Percentiles rank a stretch among this genome's conserved stretches.
Conservation (phyloP, 1,139 yeast species). For the Taphrina flavorubra region DNA sequence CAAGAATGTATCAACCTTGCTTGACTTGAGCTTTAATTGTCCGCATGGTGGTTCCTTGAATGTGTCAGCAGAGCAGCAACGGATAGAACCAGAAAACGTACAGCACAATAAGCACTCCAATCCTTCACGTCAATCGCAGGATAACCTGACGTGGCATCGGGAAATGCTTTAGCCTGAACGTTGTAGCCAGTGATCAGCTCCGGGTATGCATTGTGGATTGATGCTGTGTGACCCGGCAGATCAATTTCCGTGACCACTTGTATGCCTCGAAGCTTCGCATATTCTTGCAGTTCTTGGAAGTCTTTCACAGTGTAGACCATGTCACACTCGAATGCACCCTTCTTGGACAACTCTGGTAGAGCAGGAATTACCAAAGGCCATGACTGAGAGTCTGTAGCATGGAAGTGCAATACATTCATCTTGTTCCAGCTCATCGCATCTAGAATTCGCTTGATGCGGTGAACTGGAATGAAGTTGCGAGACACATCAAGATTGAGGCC, state of each 20-base stretch:
- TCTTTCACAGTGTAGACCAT: slow-evolving; percentile 55
- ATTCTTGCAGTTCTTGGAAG: slow-evolving; percentile 52
- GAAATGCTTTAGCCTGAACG: slow-evolving; percentile 5
- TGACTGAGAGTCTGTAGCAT: slow-evolving; percentile 57
- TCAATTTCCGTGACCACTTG: slow-evolving; percentile 60
- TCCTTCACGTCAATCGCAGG: slow-evolving; percentile 1
- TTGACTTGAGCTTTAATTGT: slow-evolving; percentile 53
- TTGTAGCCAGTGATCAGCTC: slow-evolving; percentile 17
- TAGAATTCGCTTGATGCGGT: slow-evolving; percentile 54
- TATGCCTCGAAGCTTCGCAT: slow-evolving; percentile 56
- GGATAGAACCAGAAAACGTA: slow-evolving; percentile 46
- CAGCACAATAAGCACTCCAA: slow-evolving; percentile 24
- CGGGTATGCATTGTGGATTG: slow-evolving; percentile 46
- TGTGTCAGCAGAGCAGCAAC: slow-evolving; percentile 54
- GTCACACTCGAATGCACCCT: slow-evolving; percentile 56
- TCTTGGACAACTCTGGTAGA: slow-evolving; percentile 55
- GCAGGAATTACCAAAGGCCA: slow-evolving; percentile 57
- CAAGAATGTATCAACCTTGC: slow-evolving; percentile 54
- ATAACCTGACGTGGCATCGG: slow-evolving; percentile 50
- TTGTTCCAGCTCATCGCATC: slow-evolving; percentile 57
- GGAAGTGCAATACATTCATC: slow-evolving; percentile 59
- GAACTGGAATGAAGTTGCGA: slow-evolving; percentile 54
- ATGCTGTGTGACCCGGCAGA: slow-evolving; percentile 59
- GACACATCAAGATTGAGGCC: slow-evolving; percentile 58
- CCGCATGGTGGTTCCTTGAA: slow-evolving; percentile 61